phyloP scores from a whole-genome alignment of 2,329 filamentous ascomycete species.

The Colletotrichum somersetense region DNA sequence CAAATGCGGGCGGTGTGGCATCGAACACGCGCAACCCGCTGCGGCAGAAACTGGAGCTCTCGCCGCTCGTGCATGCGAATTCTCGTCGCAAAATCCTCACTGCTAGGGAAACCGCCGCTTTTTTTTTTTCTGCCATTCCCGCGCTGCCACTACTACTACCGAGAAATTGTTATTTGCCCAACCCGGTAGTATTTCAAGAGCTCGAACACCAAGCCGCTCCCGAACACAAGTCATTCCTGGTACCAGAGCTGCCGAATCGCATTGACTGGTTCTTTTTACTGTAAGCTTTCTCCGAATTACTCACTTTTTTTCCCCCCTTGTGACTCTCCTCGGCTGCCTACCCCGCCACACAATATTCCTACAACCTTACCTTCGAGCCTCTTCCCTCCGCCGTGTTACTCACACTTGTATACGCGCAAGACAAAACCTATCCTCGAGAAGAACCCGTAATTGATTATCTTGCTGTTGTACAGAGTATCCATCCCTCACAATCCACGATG shows the following conservation, averaged over 20 bases:
- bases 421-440: background rate
- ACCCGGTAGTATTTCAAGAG: background rate
- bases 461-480: conserved; percentile 1
- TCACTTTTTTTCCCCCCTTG: conserved; percentile 9
- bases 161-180: conserved; percentile 15
- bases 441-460: background rate
- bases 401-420: background rate
- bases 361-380: conserved; percentile 3
- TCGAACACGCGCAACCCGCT: conserved; percentile 28
- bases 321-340: conserved; percentile 30
- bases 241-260: conserved; percentile 7
- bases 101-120: conserved; percentile 26
- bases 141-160: conserved; percentile 8
- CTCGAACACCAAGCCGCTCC: conserved; percentile 7
- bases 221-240: background rate
- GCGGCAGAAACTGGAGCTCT: conserved; percentile 42
- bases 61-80: conserved; percentile 38
- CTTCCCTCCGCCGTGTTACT: conserved; percentile 17
- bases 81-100: conserved; percentile 42
- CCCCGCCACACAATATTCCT: conserved; percentile 37
- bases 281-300: conserved; percentile 37
- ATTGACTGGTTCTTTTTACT: conserved; percentile 11
- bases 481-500: conserved; percentile 47
- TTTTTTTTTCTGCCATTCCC: conserved; percentile 22
- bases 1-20: conserved; percentile 39